Conservation (phyloP, 2,329 filamentous ascomycete genomes). For the Seiridium unicorne region DNA sequence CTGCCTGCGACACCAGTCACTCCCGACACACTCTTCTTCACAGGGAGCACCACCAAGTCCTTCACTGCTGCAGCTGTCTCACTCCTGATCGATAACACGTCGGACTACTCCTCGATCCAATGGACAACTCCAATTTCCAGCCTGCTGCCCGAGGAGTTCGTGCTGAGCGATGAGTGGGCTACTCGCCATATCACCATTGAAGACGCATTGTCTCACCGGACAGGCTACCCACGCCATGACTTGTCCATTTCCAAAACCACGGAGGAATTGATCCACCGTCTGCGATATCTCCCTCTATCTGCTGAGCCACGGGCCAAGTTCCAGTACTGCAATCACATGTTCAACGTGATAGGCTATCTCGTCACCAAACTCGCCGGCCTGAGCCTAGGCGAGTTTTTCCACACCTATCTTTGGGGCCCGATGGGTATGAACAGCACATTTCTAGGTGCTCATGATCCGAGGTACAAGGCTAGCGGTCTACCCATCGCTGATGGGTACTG, state of each 20-base stretch:
- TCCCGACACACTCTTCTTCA: conserved; percentile 51
- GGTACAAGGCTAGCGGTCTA: conserved; percentile 12
- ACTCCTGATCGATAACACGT: conserved; percentile 45
- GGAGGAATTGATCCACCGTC: conserved; percentile 36
- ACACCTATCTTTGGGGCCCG: conserved; percentile 39
- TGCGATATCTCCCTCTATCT: conserved; percentile 39
- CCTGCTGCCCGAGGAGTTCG: conserved; percentile 51
- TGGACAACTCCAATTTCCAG: conserved; percentile 47
- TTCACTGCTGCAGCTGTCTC: conserved; percentile 49
- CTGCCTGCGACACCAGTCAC: conserved; percentile 35
- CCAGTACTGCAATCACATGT: conserved; percentile 52
- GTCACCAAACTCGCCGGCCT: conserved; percentile 40
- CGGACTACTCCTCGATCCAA: conserved; percentile 35
- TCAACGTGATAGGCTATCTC: conserved; percentile 39
- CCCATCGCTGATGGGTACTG: conserved; percentile 41
- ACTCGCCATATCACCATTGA: conserved; percentile 51
- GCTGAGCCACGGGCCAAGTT: conserved; percentile 33
- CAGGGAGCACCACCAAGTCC: conserved; percentile 56
- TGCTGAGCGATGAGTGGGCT: conserved; percentile 42
- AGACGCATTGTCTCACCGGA: conserved; percentile 52
- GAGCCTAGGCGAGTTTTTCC: conserved; percentile 38
- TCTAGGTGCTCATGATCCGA: conserved; percentile 25
- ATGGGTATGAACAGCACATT: conserved; percentile 46
- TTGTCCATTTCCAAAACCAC: conserved; percentile 24
- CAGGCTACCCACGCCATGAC: conserved; percentile 46